Evolutionary conservation across 108 stramenopile species (phyloP).

Genomic region (Stephanodiscus triporus): DNA sequence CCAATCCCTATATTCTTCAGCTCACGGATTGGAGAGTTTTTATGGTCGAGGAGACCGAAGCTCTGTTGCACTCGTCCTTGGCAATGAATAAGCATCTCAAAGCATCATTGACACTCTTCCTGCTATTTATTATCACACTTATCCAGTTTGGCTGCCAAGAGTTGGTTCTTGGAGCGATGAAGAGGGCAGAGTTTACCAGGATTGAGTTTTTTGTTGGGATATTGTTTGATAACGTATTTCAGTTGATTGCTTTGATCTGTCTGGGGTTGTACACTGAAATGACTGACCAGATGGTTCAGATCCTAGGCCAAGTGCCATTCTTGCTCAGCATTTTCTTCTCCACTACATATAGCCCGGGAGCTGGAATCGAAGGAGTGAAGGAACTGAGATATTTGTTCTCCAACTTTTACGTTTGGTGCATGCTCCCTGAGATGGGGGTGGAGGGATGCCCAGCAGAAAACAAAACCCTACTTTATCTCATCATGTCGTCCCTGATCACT

Average conservation of each 20-base stretch:
- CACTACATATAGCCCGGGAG: constrained; percentile 65
- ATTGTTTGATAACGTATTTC: constrained; percentile 53
- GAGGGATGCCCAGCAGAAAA: constrained; percentile 66
- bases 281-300: constrained; percentile 59
- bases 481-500: constrained; percentile 47
- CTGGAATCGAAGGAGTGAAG: constrained; percentile 62
- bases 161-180: constrained; percentile 6
- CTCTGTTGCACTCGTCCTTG: constrained; percentile 63
- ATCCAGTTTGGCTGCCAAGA: constrained; percentile 46
- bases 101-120: constrained; percentile 37
- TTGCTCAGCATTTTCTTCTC: constrained; percentile 75
- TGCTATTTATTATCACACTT: constrained; percentile 49
- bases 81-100: constrained; percentile 62
- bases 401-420: constrained; percentile 74
- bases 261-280: constrained; percentile 61
- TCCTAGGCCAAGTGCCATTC: constrained; percentile 65
- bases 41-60: constrained; percentile 71
- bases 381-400: constrained; percentile 63
- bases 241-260: constrained; percentile 59
- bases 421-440: constrained; percentile 62
- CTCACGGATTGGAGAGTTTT: constrained; percentile 67
- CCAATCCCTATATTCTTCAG: constrained; percentile 65
- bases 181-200: not conserved
- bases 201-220: constrained; percentile 54
- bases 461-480: constrained; percentile 47